These are phyloP conservation scores for Amaranthus hypochondriacus DNA, from an alignment of 148 eudicot species.

Conservation along the genomic window DNA sequence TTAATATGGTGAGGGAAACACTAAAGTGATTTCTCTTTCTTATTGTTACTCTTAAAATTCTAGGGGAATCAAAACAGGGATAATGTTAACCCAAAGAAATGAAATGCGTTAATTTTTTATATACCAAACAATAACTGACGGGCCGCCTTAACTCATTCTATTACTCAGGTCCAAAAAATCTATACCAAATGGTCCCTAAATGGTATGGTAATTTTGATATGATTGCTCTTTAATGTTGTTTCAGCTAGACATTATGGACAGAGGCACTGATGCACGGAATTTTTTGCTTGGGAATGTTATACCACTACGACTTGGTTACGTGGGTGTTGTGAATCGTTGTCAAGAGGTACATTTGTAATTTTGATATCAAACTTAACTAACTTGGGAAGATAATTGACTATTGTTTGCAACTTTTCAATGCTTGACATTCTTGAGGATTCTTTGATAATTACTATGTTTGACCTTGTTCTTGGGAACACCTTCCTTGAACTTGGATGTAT, in stretches of 20 bases:
- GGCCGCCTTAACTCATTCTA: no score
- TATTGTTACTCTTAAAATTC: no score
- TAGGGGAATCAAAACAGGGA: no score
- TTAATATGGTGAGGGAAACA: no score
- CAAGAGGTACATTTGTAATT: slow-evolving; percentile 51
- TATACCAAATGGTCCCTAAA: neutral
- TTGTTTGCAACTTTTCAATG: no score
- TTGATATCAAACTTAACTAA: no score
- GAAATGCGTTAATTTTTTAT: no score
- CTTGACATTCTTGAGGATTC: neutral
- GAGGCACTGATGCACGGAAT: slow-evolving; percentile 93
- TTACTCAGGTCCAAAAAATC: no score
- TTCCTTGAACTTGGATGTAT: neutral
- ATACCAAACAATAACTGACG: no score
- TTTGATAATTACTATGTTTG: neutral
- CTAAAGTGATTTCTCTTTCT: no score
- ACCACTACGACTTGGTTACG: slow-evolving; percentile 87
- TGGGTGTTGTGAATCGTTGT: slow-evolving; percentile 92
- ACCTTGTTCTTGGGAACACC: neutral
- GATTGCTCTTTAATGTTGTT: slow-evolving; percentile 19
- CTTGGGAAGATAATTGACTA: neutral
- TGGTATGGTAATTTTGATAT: neutral
- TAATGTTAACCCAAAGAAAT: no score
- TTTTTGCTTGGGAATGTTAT: slow-evolving; percentile 89
- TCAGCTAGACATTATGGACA: slow-evolving; percentile 92